Conservation (phyloP, 1,139 yeast species). For the Cylindricascospora bacillispora region DNA sequence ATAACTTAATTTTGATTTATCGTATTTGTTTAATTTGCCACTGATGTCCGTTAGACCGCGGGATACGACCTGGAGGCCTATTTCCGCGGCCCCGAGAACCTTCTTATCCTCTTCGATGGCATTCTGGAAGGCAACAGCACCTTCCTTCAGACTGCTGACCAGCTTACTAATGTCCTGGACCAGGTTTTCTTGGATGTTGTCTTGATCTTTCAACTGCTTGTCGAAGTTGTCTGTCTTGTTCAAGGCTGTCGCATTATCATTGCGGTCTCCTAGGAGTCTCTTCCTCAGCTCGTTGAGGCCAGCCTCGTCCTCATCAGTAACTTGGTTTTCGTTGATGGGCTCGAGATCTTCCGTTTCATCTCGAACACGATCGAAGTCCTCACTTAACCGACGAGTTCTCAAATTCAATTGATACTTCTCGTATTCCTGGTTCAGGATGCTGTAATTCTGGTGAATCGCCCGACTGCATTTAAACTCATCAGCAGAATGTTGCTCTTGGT, state of each 20-base stretch:
- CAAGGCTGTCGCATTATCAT: slow-evolving; percentile 1
- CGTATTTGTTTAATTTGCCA: slow-evolving; percentile 21
- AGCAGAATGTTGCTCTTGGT: too few species aligned
- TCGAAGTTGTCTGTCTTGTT: slow-evolving; percentile 2
- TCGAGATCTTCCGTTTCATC: slow-evolving; percentile 3
- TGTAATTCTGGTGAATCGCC: too few species aligned
- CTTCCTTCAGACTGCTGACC: slow-evolving; percentile 26
- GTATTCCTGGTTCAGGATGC: slow-evolving; percentile 10
- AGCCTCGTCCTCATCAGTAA: slow-evolving; percentile 14
- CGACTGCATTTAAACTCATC: too few species aligned
- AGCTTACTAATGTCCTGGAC: slow-evolving; percentile 28
- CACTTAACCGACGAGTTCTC: slow-evolving; percentile 18
- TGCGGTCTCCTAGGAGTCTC: slow-evolving; percentile 21
- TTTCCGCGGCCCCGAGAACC: slow-evolving; percentile 29
- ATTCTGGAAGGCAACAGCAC: slow-evolving; percentile 29
- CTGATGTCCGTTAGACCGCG: slow-evolving; percentile 23
- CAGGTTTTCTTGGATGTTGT: slow-evolving; percentile 26
- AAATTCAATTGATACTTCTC: slow-evolving; percentile 8
- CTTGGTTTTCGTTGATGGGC: too few species aligned
- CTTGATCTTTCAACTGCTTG: slow-evolving; percentile 26
- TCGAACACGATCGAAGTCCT: slow-evolving; percentile 19
- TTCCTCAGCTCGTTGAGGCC: slow-evolving; percentile 20
- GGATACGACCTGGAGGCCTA: slow-evolving; percentile 29
- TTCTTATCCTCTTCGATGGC: slow-evolving; percentile 28
- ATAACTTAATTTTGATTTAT: slow-evolving; percentile 25